Evolutionary conservation across 2,329 filamentous ascomycete genomes (phyloP), one percentile per base, ranked within the genome.

Genomic region (Sarocladium strictum): DNA sequence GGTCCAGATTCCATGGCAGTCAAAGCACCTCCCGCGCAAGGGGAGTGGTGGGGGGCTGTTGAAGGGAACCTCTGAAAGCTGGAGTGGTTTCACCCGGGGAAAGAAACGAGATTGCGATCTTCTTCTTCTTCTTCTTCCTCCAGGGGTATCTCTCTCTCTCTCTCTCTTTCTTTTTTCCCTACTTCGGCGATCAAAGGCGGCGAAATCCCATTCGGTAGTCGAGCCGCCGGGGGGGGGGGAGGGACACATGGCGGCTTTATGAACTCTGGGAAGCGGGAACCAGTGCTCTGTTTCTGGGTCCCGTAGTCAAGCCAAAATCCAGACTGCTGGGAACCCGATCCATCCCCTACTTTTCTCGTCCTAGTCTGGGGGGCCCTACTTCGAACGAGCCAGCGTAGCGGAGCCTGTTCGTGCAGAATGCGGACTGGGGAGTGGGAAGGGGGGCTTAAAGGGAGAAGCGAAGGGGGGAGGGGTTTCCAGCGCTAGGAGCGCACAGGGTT

Each of bases 121-220:
- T 15, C 32, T 33, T 33, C 15, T 9, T 33, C 32, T 33, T 33
- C 32, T 38, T 38, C n/a, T n/a, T n/a, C n/a, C n/a, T n/a, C n/a
- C n/a, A n/a, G n/a, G n/a, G n/a, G n/a, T n/a, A n/a, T n/a, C n/a
- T n/a, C n/a, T n/a, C n/a, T n/a, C n/a, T n/a, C n/a, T 38, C 19
- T 5, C 35, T 38, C 15, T 38, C 19, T n/a, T 38, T 38, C 35
- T n/a, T 38, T 38, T 5, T 38, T n/a, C 15, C 35, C 19, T 38
- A 5, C 15, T n/a, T 38, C 15, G 7, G n/a, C 17, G 35, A 38
- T 47, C 43, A 47, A 24, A 29, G 10, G 43, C 6, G 43, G 43
- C 43, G 43, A 47, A 47, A 47, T 43, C 17, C 40, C 43, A 47
- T 17, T 47, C 43, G 43, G 43, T 11, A 47, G 43, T 27, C 43